Conservation (phyloP, 805 yeast species). For the Barnettozyma sp. region DNA sequence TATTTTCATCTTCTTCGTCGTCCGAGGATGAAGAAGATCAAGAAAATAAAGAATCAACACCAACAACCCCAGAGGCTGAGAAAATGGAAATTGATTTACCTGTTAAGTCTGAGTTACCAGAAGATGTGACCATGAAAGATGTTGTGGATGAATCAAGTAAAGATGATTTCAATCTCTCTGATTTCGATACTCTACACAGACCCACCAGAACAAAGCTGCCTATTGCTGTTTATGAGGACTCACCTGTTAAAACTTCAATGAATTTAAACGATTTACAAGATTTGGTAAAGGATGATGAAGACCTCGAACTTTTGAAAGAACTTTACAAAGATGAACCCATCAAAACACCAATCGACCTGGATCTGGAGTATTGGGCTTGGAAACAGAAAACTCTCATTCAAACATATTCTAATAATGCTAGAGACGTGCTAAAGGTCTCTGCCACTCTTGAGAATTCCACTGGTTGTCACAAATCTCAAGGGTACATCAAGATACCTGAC, state of each 20-base stretch:
- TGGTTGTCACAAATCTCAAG: constrained; percentile 67
- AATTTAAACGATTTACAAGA: constrained; percentile 46
- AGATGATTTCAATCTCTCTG: constrained; percentile 18
- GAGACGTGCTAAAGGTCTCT: constrained; percentile 25
- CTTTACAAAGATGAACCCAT: constrained; percentile 26
- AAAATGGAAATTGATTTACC: constrained; percentile 19
- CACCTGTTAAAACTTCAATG: constrained; percentile 19
- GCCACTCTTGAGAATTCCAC: constrained; percentile 33
- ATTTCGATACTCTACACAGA: constrained; percentile 32
- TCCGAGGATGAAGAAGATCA: constrained; percentile 28
- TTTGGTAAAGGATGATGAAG: constrained; percentile 69
- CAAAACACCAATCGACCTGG: constrained; percentile 18
- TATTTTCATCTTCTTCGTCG: constrained; percentile 23
- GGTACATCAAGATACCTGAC: constrained; percentile 68
- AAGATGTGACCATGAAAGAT: background rate
- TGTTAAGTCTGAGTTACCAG: constrained; percentile 1
- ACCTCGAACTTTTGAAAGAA: constrained; percentile 45
- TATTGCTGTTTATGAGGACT: constrained; percentile 46
- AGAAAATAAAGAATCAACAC: constrained; percentile 20
- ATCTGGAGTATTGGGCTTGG: constrained; percentile 58
- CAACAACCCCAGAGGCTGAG: constrained; percentile 27
- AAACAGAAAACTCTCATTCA: constrained; percentile 35
- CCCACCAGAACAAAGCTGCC: constrained; percentile 47
- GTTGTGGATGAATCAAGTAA: background rate
- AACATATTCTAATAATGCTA: background rate